A percentile compares a stretch with the other conserved stretches of the same genome.
Evolutionary conservation across 176 grass and related monocot genomes (phyloP).

Genomic region (Hyparrhenia diplandra): DNA sequence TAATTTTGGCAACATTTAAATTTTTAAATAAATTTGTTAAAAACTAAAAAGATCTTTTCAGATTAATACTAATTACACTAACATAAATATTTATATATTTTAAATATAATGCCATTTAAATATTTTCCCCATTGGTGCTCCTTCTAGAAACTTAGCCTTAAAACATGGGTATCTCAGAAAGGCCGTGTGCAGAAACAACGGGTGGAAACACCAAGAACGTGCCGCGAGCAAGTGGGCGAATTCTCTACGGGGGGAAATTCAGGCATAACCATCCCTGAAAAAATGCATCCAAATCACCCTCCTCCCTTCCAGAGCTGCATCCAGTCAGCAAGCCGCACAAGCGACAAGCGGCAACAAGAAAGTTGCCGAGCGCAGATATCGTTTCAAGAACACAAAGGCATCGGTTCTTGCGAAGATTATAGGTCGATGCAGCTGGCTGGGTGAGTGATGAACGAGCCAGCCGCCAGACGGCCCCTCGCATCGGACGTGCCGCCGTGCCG

Average conservation of each 20-base stretch:
- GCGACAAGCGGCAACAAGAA: constrained; percentile 24
- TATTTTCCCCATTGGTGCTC: too few relatives aligned
- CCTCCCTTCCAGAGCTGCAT: background rate
- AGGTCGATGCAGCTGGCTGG: background rate
- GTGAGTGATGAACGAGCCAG: too few relatives aligned
- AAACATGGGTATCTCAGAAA: constrained; percentile 8
- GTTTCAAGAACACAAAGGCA: background rate
- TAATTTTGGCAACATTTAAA: too few relatives aligned
- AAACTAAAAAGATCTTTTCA: too few relatives aligned
- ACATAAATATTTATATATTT: too few relatives aligned
- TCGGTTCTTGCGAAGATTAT: background rate
- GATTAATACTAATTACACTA: too few relatives aligned
- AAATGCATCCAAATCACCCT: background rate
- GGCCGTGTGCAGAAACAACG: constrained; percentile 5
- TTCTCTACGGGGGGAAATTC: background rate
- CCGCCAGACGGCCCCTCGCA: background rate
- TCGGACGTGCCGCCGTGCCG: background rate
- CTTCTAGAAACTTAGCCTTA: constrained; percentile 29
- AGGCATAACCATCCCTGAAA: background rate
- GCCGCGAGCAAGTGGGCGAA: background rate
- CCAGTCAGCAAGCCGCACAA: constrained; percentile 18
- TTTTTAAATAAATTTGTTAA: too few relatives aligned
- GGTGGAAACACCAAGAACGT: constrained; percentile 35
- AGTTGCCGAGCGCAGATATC: background rate
- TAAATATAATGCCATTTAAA: too few relatives aligned